Percentiles rank a stretch among this genome's conserved stretches.
phyloP scores from a whole-genome alignment of 2,329 filamentous ascomycete species.

The Pestalotiopsis sp. region DNA sequence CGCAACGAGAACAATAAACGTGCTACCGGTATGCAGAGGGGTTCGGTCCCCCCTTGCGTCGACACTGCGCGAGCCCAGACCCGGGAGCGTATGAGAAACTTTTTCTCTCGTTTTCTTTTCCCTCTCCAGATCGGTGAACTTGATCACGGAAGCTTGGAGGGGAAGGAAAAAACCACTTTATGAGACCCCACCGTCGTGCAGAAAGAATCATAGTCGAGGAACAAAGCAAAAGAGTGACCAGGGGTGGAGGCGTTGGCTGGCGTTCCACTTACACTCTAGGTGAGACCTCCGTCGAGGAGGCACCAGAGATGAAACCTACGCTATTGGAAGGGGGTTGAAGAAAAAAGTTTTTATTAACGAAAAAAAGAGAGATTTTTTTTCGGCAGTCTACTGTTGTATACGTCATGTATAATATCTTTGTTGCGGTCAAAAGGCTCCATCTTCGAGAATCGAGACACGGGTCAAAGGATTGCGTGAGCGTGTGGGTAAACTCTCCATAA shows the following conservation, averaged over 20 bases:
- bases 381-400: background rate
- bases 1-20: background rate
- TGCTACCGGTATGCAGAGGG: background rate
- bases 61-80: background rate
- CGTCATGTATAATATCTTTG: background rate
- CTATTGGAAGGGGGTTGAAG: background rate
- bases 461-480: background rate
- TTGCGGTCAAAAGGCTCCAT: background rate
- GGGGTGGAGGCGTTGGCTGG: conserved; percentile 1
- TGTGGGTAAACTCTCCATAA: background rate
- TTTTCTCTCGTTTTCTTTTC: background rate
- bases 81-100: background rate
- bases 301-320: conserved; percentile 3
- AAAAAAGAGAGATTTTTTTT: background rate
- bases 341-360: background rate
- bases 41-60: background rate
- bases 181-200: background rate
- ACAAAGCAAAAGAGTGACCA: background rate
- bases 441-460: background rate
- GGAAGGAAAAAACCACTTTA: background rate
- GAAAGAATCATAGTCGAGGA: background rate
- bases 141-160: background rate
- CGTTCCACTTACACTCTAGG: background rate
- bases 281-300: conserved; percentile 1
- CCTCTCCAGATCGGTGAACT: background rate